Evolutionary conservation across 306 rosid species (phyloP), one percentile per base, ranked within the genome.

Genomic region (Styphnolobium japonicum): DNA sequence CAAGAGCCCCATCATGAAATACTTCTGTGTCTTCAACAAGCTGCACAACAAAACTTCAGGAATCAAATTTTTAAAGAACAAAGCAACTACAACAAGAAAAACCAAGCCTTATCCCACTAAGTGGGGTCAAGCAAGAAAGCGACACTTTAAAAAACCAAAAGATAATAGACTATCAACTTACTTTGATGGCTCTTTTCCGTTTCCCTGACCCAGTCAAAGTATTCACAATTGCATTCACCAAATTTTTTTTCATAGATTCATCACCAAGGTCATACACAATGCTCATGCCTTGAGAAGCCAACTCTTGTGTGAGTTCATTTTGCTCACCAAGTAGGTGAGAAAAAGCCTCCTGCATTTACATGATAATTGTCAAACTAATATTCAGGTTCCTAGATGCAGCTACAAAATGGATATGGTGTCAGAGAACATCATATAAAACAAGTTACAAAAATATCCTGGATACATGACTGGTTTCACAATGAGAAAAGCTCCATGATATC

Each of bases 231-330:
- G 98, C 92, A 89, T 86, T 90, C 46, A 95, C 97, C 90, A 95
- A 86, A 83, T 81, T 90, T 39, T 85, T 68, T 86, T 92, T 92
- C 98, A 95, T 95, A 43, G 92, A 83, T 52, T 84, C 91, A 84
- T 92, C 92, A 53, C 98, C 98, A 80, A 95, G 87, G 82, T 95
- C 98, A 88, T 95, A 95, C 81, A 95, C 97, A 51, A 95, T 93
- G 67, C 98, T 95, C 98, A 95, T 95, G 85, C 98, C 98, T 81
- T 95, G 98, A 37, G 98, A 95, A 79, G 98, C 98, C 82, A 95
- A 67, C 83, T 95, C 98, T 81, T 95, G 98, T 7, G 97, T 91
- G 55, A 95, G 98, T 86, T 92, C 97, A 88, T 92, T 95, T 71
- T 91, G 98, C 62, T 95, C 98, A 52, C 97, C 96, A 71, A 94